Base-by-base conservation (phyloP, 208 protist species). In the Plasmodiophora brassicae region DNA sequence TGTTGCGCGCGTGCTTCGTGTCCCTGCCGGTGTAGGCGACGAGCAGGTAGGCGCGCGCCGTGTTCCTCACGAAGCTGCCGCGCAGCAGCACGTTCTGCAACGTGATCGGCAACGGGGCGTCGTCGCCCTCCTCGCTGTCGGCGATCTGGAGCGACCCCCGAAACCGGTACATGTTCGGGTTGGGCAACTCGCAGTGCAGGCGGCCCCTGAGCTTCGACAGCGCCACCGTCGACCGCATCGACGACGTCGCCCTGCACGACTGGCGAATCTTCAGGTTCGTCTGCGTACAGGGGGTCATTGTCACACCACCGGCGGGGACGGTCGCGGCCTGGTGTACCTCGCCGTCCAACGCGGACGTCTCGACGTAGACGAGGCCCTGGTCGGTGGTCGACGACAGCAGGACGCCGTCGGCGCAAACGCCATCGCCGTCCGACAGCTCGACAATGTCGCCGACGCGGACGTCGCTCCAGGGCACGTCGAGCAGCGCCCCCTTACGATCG, bases 1-100 rank as follows among this genome's bases (percentile, higher is more conserved):
- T 97, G 50, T 89, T 89, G 28, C 57, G 43, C 44, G 54, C 71
- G n/a, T 86, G 57, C 38, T 89, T 89, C 1, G 65, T 45, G n/a
- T 89, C 87, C 28, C 54, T 1, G 28, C 87, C 87, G 1, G 94
- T 95, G 91, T 97, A 97, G 5, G 96, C 85, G 0, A 95, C 94
- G 0, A 92, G 89, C 10, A 89, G 92, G 10, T 96, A 90, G 0
- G 95, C 92, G 91, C 93, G 96, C 60, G 95, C 90, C 39, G 95
- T 97, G 90, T 97, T 96, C 45, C 94, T 92, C 8, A 97, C 87
- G 0, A 95, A 85, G 86, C 93, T 95, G 5, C 95, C 95, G 35
- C 95, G 92, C 0, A 95, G 94, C 1, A 97, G 43, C 60, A 97
- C 93, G 84, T 97, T 93, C 25, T 96, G 94, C 71, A 95, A 92